Base-by-base conservation (phyloP, 2,329 filamentous ascomycete genomes). In the Colletotrichum incanum region DNA sequence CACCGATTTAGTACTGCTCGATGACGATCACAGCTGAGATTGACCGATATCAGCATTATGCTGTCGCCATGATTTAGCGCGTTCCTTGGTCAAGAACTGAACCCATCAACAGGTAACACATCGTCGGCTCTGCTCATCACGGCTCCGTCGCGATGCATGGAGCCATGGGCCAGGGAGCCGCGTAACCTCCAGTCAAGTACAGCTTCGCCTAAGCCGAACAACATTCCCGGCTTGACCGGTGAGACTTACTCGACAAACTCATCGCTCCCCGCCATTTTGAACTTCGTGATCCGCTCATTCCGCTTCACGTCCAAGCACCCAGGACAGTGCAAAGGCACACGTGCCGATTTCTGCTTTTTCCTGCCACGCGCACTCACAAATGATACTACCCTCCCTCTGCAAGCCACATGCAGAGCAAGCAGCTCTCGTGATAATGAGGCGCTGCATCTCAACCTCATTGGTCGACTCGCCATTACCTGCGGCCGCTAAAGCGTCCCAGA, bases 331-430 rank as follows among this genome's bases (percentile, higher is more conserved):
- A 62, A 45, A 18, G 20, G 62, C 47, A 60, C 67, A 73, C 54
- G 71, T 73, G 67, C 71, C 52, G 39, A 28, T 56, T 58, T 61
- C 61, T 71, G 26, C 49, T 67, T 67, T 37, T 67, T 56, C 23
- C 71, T 71, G 49, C 62, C 56, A 71, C 67, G 49, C 56, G 49
- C 55, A 28, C 55, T 67, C 61, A n/a, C 43, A 45, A 45, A 28
- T 39, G 67, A 71, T 72, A 47, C 58, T 56, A 72, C 68, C 69
- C 50, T 65, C 49, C 64, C 41, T 26, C 54, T 73, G 72, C 72
- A 74, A 74, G 72, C 72, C 65, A 74, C 55, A 71, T 74, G 65
- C 64, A 74, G 55, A 63, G 26, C 45, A 31, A 69, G 26, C 26
- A 60, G 60, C 60, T 64, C 55, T 72, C 65, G 70, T 73, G 69